Evolutionary conservation across 2,329 filamentous ascomycete genomes (phyloP), one percentile per base, ranked within the genome.

Genomic region (Hypoxylon sp.): DNA sequence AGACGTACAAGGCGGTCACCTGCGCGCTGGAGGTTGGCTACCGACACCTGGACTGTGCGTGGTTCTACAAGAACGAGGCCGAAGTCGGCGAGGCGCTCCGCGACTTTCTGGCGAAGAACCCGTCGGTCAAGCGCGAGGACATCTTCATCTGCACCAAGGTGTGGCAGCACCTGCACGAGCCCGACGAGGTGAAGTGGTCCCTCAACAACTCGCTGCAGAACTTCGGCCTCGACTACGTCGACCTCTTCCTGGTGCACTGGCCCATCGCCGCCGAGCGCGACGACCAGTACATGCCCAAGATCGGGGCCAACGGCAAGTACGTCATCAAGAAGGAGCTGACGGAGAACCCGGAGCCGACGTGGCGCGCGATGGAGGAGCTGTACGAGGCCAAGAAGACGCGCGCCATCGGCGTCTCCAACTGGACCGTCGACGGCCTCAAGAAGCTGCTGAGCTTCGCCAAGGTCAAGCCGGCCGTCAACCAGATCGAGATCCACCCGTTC

Each of bases 31-130:
- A 84, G 70, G 80, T 81, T 59, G 89, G 89, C 45, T 91, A 91
- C 79, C 82, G 88, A 46, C 87, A 90, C 75, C 86, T 91, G 65
- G 87, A 89, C 78, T 90, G 88, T 74, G 89, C 89, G 52, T 85
- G 89, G 74, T 89, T 88, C 68, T 93, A 93, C 77, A 84, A 85
- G 73, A 93, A 93, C 75, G 90, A 89, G 74, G 78, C 77, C 8
- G 87, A 89, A 74, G 85, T 89, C 33, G 87, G 87, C 53, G 77
- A 82, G 22, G 87, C 83, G 18, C 83, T 89, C 71, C 82, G 81
- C 57, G 84, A 80, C 71, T 80, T 80, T 71, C 73, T 78, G 24
- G 72, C 70, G 68, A 72, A 76, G 59, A 78, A 76, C 74, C 69
- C 76, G 7, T 83, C 82, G 0, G 81, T 87, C 5, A 81, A 83